Conservation (phyloP, 768 basidiomycete genomes). For the Rhodotorula babjevae region DNA sequence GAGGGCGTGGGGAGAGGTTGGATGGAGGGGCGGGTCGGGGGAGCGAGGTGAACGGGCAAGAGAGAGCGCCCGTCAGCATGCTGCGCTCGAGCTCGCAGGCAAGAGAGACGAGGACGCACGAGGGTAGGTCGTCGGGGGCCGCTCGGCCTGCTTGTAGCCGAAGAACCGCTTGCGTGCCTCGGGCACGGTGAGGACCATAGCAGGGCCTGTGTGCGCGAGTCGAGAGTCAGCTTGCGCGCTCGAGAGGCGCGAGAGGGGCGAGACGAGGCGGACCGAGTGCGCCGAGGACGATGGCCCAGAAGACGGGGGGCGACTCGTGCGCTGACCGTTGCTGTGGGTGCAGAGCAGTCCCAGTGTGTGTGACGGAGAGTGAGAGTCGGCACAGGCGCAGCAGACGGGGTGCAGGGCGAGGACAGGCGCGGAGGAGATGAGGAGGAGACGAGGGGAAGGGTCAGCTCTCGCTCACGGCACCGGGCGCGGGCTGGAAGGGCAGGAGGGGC, state of each 20-base stretch:
- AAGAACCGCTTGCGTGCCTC: constrained; percentile 39
- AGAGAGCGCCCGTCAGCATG: too few species aligned
- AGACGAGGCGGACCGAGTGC: constrained; percentile 22
- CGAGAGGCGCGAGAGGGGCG: neutral
- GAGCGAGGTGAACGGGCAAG: neutral
- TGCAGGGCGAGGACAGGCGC: neutral
- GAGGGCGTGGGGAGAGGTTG: neutral
- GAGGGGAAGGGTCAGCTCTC: constrained; percentile 1
- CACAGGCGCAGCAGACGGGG: too few species aligned
- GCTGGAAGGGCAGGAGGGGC: neutral
- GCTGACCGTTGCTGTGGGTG: constrained; percentile 32
- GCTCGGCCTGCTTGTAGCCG: constrained; percentile 38
- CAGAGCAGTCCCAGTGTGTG: too few species aligned
- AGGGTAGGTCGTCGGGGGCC: constrained; percentile 42
- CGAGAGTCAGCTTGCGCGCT: neutral
- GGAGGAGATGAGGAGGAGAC: neutral
- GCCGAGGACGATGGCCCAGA: constrained; percentile 33
- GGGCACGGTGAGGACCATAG: constrained; percentile 40
- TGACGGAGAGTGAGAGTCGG: neutral
- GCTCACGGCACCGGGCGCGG: neutral
- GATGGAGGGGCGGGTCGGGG: neutral
- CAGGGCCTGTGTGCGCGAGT: constrained; percentile 28
- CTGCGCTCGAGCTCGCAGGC: neutral
- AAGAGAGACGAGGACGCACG: constrained; percentile 16
- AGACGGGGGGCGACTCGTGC: constrained; percentile 40